Evolutionary conservation across 116 monocot species (phyloP), one percentile per base, ranked within the genome.

Genomic region (Iris pallida): DNA sequence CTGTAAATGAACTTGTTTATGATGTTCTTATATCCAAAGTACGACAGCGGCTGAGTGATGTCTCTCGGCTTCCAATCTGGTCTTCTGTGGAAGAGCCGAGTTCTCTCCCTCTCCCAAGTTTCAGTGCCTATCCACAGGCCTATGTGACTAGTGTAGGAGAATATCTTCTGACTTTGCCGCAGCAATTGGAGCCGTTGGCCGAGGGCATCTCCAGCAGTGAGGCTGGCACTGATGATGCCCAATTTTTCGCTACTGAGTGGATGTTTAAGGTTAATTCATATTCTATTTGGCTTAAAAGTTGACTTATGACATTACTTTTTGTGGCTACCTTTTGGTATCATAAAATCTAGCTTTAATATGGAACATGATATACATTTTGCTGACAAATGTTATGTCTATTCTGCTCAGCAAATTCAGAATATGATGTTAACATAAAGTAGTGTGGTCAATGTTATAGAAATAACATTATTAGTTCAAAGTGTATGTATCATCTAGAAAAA

Each of bases 231-330:
- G 96, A 96, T 56, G 95, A 95, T 42, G 89, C 87, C 1, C 96
- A 96, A 51, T 76, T 96, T 63, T 92, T 96, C 59, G 96, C 96
- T 20, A 92, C 92, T 16, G 96, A 96, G 71, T 96, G 96, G 96
- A 85, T 96, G 84, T 89, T 91, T 54, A 96, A 96, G 92, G 92
- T 96, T 59, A 43, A 56, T 16, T 20, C 16, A 63, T 45, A 46
- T 54, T 61, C 19, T 61, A 61, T 51, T 51, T 51, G 7, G 13
- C 49, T 51, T 4, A 51, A 51, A 51, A 51, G 13, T 13, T 9
- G 4, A 9, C 13, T 51, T 51, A 30, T 30, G 30, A 30, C 30
- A 30, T 30, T 30, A 30, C 49, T 51, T 51, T 13, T 51, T 51
- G 49, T 51, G 49, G 13, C 49, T 51, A 13, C 49, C 11, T 51